Evolutionary conservation across 345 rosid genomes (phyloP), one percentile per base, ranked within the genome.

Genomic region (Salix koriyanagi): DNA sequence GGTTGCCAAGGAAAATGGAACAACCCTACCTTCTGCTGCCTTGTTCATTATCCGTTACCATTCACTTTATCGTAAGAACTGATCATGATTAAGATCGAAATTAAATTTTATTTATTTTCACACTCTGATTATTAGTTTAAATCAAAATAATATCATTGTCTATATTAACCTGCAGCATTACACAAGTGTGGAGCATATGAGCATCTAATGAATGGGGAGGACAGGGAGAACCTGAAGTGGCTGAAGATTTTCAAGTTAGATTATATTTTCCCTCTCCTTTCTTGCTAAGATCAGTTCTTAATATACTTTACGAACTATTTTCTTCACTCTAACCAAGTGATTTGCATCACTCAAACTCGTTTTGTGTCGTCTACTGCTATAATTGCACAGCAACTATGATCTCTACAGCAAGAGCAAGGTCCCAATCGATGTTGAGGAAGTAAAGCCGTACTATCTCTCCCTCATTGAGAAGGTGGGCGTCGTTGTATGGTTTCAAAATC

Each of bases 361-460:
- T 36, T 36, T 36, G 37, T 36, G 7, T 36, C 37, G 37, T 36
- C 7, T 36, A 36, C 37, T 36, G 37, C 37, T 36, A 8, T 30
- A 6, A 25, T 12, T 67, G 23, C 70, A 36, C 91, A 91, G 97
- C 86, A 93, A 93, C 74, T 91, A 93, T 76, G 97, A 91, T 18
- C 85, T 93, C 25, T 93, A 90, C 85, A 90, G 95, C 84, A 91
- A 91, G 86, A 90, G 95, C 88, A 91, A 88, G 83, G 91, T 90
- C 60, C 90, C 23, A 56, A 77, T 89, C 39, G 89, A 93, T 71
- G 90, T 91, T 1, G 97, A 90, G 65, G 73, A 82, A 73, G 90
- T 93, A 16, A 93, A 89, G 85, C 97, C 97, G 23, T 91, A 89
- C 82, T 93, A 93, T 75, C 82, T 88, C 36, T 93, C 96, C 56